Conservation (phyloP, 352 stramenopile genomes). For the Thalassiosira delicatula region DNA sequence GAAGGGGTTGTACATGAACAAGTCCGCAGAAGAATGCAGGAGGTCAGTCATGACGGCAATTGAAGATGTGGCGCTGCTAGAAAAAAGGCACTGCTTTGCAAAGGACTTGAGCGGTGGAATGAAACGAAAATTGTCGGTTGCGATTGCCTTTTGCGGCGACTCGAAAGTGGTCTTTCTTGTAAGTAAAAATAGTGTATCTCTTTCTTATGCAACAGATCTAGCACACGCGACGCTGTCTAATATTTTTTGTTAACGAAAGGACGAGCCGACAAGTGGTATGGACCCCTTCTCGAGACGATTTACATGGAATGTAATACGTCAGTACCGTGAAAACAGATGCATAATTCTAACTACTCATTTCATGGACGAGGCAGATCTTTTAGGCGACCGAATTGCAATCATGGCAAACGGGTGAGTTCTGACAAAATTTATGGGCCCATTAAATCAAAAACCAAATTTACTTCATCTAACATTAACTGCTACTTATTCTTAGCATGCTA, state of each 20-base stretch:
- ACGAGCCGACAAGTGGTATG: conserved; percentile 94
- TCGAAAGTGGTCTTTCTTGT: conserved; percentile 71
- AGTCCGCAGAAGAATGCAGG: conserved; percentile 67
- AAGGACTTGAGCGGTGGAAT: conserved; percentile 82
- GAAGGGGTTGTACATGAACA: conserved; percentile 85
- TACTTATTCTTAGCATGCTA: too few relatives aligned
- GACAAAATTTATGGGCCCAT: too few relatives aligned
- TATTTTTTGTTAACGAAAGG: conserved; percentile 85
- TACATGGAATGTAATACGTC: conserved; percentile 90
- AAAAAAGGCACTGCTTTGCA: conserved; percentile 80
- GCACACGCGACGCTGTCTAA: too few relatives aligned
- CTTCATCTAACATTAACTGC: too few relatives aligned
- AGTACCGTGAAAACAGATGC: conserved; percentile 74
- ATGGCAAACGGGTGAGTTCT: too few relatives aligned
- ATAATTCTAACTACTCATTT: conserved; percentile 96
- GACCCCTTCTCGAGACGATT: conserved; percentile 93
- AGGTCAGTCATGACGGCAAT: conserved; percentile 70
- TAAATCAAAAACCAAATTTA: too few relatives aligned
- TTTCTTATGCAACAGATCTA: too few relatives aligned
- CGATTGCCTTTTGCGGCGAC: conserved; percentile 93
- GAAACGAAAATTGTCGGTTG: conserved; percentile 95
- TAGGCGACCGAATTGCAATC: conserved; percentile 91
- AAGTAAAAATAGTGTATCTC: too few relatives aligned
- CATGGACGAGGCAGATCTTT: conserved; percentile 90
- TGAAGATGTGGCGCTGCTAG: conserved; percentile 80